phyloP scores from a whole-genome alignment of 371 early-diverging fungal species.

The Syncephalastrum contaminatum region DNA sequence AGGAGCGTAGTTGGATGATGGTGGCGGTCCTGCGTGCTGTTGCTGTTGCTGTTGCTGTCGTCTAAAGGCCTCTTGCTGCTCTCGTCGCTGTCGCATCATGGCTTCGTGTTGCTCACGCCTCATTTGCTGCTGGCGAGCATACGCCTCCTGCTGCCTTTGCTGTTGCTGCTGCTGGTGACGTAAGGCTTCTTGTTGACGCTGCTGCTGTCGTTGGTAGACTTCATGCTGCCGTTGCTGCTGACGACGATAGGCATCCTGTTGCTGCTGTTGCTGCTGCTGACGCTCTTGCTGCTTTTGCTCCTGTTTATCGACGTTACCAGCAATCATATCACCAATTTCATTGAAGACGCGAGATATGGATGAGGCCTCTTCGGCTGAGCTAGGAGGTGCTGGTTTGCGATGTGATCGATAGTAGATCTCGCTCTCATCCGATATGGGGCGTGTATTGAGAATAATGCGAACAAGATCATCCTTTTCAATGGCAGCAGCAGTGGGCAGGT shows the following conservation, averaged over 20 bases:
- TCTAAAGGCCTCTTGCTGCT: neutral
- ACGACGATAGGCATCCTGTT: constrained; percentile 4
- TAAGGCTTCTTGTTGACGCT: constrained; percentile 6
- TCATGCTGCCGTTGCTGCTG: constrained; percentile 2
- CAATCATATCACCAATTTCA: constrained; percentile 11
- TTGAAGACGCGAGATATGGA: constrained; percentile 8
- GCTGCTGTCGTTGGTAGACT: constrained; percentile 5
- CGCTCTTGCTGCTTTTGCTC: neutral
- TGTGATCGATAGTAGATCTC: constrained; percentile 38
- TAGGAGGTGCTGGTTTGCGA: constrained; percentile 6
- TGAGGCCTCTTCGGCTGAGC: neutral
- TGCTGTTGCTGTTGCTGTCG: constrained; percentile 14
- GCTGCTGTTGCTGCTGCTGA: neutral
- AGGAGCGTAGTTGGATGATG: constrained; percentile 6
- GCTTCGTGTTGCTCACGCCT: no score
- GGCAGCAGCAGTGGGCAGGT: constrained; percentile 33
- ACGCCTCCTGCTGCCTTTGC: constrained; percentile 1
- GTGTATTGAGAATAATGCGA: constrained; percentile 38
- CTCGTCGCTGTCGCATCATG: neutral
- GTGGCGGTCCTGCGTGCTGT: constrained; percentile 7
- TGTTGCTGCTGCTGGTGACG: constrained; percentile 11
- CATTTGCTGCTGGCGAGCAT: no score
- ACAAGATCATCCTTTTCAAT: constrained; percentile 50
- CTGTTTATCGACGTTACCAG: neutral
- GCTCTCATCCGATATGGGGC: constrained; percentile 42